These are phyloP conservation scores for Thoreauomyces humboldtii DNA, from an alignment of 192 early-diverging fungal genomes.

Conservation along the genomic window DNA sequence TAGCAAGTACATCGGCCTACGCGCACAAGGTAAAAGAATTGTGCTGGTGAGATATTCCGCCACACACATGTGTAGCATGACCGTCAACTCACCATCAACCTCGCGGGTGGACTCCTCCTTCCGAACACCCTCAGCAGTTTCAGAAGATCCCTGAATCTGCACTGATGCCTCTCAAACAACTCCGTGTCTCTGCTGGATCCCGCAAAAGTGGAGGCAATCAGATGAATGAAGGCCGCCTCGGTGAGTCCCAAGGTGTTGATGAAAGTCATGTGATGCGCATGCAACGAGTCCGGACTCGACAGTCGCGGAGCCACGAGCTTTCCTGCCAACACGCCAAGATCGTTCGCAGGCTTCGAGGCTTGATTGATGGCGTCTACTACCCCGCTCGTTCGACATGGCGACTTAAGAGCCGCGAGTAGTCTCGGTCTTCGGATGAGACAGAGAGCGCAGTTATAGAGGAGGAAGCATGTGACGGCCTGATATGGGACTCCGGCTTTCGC, in stretches of 20 bases:
- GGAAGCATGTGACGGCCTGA: slow-evolving; percentile 13
- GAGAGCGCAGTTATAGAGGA: slow-evolving; percentile 5
- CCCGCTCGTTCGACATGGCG: background rate
- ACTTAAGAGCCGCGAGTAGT: slow-evolving; percentile 9
- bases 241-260: slow-evolving; percentile 1
- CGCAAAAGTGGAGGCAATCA: slow-evolving; percentile 16
- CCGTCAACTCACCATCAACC: too few relatives aligned
- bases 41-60: too few relatives aligned
- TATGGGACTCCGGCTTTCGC: too few relatives aligned
- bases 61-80: too few relatives aligned
- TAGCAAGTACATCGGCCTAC: slow-evolving; percentile 9
- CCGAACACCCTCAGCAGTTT: background rate
- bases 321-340: background rate
- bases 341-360: slow-evolving; percentile 4
- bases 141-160: background rate
- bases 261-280: slow-evolving; percentile 11
- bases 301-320: too few relatives aligned
- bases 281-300: too few relatives aligned
- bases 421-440: slow-evolving; percentile 21
- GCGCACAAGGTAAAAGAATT: too few relatives aligned
- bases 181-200: background rate
- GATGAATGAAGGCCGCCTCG: slow-evolving; percentile 14
- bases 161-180: background rate
- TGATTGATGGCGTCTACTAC: slow-evolving; percentile 2
- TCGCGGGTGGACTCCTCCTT: background rate